Percentiles rank a stretch among this genome's conserved stretches.
These are phyloP conservation scores for Paraphoma sp. DNA, from an alignment of 2,329 filamentous ascomycete genomes.

Conservation along the genomic window DNA sequence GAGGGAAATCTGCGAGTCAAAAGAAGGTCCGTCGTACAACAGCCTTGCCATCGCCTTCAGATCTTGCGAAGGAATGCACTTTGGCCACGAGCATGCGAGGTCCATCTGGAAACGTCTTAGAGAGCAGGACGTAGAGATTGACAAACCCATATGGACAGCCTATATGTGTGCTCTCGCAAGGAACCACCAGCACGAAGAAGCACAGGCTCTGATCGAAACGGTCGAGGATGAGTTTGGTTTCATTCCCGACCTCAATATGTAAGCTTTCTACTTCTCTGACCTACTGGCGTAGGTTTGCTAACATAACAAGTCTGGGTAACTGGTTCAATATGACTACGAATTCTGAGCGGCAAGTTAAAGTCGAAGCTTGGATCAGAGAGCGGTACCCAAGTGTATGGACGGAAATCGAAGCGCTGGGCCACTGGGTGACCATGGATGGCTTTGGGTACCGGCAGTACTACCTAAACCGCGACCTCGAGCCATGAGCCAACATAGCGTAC, in stretches of 20 bases:
- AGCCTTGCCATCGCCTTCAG: constrained; percentile 83
- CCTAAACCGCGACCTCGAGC: constrained; percentile 41
- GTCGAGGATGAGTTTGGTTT: constrained; percentile 72
- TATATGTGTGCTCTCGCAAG: constrained; percentile 80
- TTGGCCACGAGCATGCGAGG: constrained; percentile 53
- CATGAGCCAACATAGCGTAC: constrained; percentile 22
- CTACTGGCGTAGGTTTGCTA: constrained; percentile 8
- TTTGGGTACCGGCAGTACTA: constrained; percentile 46
- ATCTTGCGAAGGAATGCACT: constrained; percentile 69
- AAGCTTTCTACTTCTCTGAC: constrained; percentile 44
- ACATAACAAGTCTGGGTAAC: constrained; percentile 67
- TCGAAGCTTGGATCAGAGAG: constrained; percentile 76
- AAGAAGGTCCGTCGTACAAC: constrained; percentile 85
- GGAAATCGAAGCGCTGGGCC: constrained; percentile 64
- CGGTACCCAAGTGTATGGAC: constrained; percentile 74
- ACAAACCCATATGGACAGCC: constrained; percentile 73
- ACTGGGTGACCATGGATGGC: constrained; percentile 42
- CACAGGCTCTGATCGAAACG: constrained; percentile 68
- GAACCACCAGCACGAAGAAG: constrained; percentile 73
- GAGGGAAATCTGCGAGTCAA: constrained; percentile 79
- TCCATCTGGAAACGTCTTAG: constrained; percentile 75
- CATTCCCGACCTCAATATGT: constrained; percentile 74
- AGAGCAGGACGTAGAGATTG: constrained; percentile 79
- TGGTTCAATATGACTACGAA: constrained; percentile 77
- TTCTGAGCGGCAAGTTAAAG: constrained; percentile 68